A percentile compares a stretch with the other conserved stretches of the same genome.
These are phyloP conservation scores for Amanita brunnescens DNA, from an alignment of 768 basidiomycete species.

Conservation along the genomic window DNA sequence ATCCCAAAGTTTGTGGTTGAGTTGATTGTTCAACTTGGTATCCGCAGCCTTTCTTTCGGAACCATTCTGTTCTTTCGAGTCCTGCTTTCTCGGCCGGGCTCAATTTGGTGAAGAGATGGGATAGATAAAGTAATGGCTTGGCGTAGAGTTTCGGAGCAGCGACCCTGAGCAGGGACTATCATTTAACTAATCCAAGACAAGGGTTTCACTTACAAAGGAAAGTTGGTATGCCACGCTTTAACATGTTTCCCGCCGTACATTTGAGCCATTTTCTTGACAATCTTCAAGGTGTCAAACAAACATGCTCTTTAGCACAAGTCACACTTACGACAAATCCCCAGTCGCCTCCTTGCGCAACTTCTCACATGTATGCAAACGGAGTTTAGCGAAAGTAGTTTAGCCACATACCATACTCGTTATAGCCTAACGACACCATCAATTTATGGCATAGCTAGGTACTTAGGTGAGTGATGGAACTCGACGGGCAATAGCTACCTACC, in stretches of 20 bases:
- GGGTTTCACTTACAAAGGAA: constrained; percentile 26
- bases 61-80: constrained; percentile 21
- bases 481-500: no score
- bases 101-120: constrained; percentile 20
- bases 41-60: constrained; percentile 21
- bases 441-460: constrained; percentile 44
- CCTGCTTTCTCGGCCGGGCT: constrained; percentile 26
- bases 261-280: constrained; percentile 20
- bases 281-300: constrained; percentile 9
- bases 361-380: background rate
- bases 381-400: background rate
- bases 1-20: constrained; percentile 46
- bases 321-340: constrained; percentile 32
- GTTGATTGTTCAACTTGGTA: constrained; percentile 35
- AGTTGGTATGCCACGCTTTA: constrained; percentile 48
- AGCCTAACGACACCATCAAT: constrained; percentile 40
- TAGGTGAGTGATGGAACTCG: no score
- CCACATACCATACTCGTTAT: constrained; percentile 36
- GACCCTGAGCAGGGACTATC: constrained; percentile 7
- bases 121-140: constrained; percentile 18
- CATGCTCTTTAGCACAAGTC: constrained; percentile 3
- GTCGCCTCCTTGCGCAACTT: constrained; percentile 41
- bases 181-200: background rate
- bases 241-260: constrained; percentile 25
- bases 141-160: constrained; percentile 15